These are phyloP conservation scores for Candida silvatica DNA, from an alignment of 805 yeast genomes.

Conservation along the genomic window DNA sequence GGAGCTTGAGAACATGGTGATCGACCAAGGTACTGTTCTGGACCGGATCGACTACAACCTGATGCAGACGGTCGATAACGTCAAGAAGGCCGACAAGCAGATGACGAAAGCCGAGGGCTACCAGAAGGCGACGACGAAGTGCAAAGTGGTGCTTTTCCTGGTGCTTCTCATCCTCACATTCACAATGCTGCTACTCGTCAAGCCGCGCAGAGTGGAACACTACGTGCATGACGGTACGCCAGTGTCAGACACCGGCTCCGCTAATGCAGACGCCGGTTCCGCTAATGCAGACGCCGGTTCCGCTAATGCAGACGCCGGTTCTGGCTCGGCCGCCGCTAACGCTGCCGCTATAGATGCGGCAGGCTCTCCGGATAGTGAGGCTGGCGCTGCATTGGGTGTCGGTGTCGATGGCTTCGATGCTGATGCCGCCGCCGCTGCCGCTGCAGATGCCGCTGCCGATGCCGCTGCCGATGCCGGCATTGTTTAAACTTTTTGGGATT, in stretches of 20 bases:
- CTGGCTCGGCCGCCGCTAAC: too few species aligned
- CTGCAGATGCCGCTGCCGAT: too few species aligned
- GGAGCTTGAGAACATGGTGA: slow-evolving; percentile 84
- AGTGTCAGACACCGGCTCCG: not conserved
- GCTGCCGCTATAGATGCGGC: not conserved
- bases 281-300: slow-evolving; percentile 4
- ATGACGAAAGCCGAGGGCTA: slow-evolving; percentile 66
- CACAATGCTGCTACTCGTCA: slow-evolving; percentile 60
- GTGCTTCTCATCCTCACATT: slow-evolving; percentile 63
- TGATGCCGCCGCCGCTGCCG: too few species aligned
- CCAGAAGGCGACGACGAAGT: slow-evolving; percentile 85
- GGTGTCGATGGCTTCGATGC: too few species aligned
- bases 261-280: not conserved
- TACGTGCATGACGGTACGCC: slow-evolving; percentile 17
- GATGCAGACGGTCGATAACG: slow-evolving; percentile 67
- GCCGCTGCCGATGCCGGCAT: too few species aligned
- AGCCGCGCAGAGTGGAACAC: slow-evolving; percentile 35
- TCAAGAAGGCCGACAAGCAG: slow-evolving; percentile 72
- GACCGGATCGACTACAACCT: slow-evolving; percentile 93
- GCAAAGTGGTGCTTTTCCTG: slow-evolving; percentile 74
- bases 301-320: too few species aligned
- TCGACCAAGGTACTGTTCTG: slow-evolving; percentile 91
- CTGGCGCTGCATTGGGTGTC: too few species aligned
- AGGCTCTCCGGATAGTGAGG: not conserved
- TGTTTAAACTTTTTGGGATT: too few species aligned